Conservation (phyloP, 805 yeast species). For the Starmera caribaea region DNA sequence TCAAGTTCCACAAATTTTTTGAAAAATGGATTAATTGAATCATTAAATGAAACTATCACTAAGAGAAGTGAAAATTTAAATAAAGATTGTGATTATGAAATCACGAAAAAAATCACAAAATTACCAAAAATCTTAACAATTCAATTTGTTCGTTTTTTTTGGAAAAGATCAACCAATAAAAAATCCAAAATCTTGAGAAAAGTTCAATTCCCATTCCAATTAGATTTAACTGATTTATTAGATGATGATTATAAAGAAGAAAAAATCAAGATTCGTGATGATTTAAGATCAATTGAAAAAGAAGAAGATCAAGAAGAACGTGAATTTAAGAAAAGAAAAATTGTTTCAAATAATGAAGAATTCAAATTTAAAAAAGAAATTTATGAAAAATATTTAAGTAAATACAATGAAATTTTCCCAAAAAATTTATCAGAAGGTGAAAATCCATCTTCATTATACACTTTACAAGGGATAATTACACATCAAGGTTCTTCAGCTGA, state of each 20-base stretch:
- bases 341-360: conserved; percentile 42
- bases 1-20: conserved; percentile 77
- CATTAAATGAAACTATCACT: conserved; percentile 68
- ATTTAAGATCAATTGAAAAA: conserved; percentile 66
- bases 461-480: conserved; percentile 73
- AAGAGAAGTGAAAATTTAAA: conserved; percentile 66
- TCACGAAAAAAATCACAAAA: conserved; percentile 50
- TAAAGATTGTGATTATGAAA: conserved; percentile 60
- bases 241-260: conserved; percentile 65
- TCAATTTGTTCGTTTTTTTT: conserved; percentile 89
- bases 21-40: conserved; percentile 71
- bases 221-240: conserved; percentile 79
- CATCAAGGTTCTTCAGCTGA: conserved; percentile 96
- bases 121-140: conserved; percentile 84
- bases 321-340: conserved; percentile 50
- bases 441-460: conserved; percentile 83
- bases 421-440: conserved; percentile 46
- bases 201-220: conserved; percentile 89
- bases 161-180: conserved; percentile 87
- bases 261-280: conserved; percentile 67
- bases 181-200: conserved; percentile 91
- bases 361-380: conserved; percentile 37
- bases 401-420: conserved; percentile 35
- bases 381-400: conserved; percentile 39
- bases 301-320: conserved; percentile 62